Conservation (phyloP, 805 yeast species). For the Tanozyma kutaoensis region DNA sequence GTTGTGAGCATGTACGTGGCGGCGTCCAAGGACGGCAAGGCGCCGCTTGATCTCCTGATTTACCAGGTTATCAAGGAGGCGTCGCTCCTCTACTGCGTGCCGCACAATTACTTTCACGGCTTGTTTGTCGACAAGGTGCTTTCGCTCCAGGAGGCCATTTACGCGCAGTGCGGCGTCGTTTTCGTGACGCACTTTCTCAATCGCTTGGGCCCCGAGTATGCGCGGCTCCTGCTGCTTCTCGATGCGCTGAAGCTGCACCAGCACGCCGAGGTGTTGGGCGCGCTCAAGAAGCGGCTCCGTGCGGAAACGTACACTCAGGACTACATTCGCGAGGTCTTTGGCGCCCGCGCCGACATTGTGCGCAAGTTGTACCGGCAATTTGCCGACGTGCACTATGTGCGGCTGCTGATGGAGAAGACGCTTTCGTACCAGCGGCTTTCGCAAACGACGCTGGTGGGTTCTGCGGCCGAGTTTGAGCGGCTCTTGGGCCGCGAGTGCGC, state of each 20-base stretch:
- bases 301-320: conserved; percentile 87
- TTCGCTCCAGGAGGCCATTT: conserved; percentile 88
- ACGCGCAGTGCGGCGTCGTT: conserved; percentile 87
- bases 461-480: conserved; percentile 62
- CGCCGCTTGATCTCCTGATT: conserved; percentile 60
- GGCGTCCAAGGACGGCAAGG: conserved; percentile 7
- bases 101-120: conserved; percentile 68
- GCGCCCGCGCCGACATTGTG: conserved; percentile 55
- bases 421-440: conserved; percentile 77
- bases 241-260: conserved; percentile 47
- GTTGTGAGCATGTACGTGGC: conserved; percentile 73
- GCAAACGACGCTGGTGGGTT: conserved; percentile 60
- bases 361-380: conserved; percentile 80
- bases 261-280: conserved; percentile 63
- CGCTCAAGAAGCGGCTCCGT: conserved; percentile 79
- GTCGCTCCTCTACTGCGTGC: conserved; percentile 81
- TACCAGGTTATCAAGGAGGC: conserved; percentile 91
- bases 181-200: conserved; percentile 92
- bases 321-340: conserved; percentile 66
- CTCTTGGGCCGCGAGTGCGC: conserved; percentile 57
- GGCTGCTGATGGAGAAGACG: conserved; percentile 59
- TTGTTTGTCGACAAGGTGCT: conserved; percentile 62
- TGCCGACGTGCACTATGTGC: conserved; percentile 80
- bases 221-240: conserved; percentile 49
- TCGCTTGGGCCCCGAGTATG: conserved; percentile 85